These are phyloP conservation scores for Lophiostoma macrostomum DNA, from an alignment of 495 filamentous ascomycete genomes.

Conservation along the genomic window DNA sequence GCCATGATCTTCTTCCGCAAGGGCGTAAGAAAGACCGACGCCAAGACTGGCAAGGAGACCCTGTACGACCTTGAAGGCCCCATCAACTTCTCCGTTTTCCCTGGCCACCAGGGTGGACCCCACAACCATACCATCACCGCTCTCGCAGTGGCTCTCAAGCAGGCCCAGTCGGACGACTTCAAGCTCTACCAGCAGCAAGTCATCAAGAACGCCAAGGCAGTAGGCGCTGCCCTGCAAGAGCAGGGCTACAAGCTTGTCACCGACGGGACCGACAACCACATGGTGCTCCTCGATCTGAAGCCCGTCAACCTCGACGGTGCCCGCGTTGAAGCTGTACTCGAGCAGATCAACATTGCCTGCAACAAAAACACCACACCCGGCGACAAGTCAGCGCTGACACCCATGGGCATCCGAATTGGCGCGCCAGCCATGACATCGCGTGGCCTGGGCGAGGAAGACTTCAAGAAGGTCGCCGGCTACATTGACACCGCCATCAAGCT, in stretches of 20 bases:
- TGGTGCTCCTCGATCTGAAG: slow-evolving; percentile 93
- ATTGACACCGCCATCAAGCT: slow-evolving; percentile 70
- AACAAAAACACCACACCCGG: slow-evolving; percentile 99
- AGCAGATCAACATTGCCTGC: slow-evolving; percentile 89
- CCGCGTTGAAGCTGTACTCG: slow-evolving; percentile 89
- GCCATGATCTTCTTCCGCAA: slow-evolving; percentile 98
- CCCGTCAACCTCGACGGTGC: slow-evolving; percentile 85
- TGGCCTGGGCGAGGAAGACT: slow-evolving; percentile 90
- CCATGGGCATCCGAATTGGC: slow-evolving; percentile 86
- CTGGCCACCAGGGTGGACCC: slow-evolving; percentile 96
- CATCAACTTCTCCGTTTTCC: slow-evolving; percentile 96
- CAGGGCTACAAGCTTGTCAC: slow-evolving; percentile 88
- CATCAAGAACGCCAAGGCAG: slow-evolving; percentile 80
- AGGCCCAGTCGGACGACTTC: slow-evolving; percentile 88
- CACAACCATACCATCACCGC: slow-evolving; percentile 99
- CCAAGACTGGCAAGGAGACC: slow-evolving; percentile 78
- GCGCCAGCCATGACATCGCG: slow-evolving; percentile 94
- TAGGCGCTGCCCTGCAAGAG: slow-evolving; percentile 69
- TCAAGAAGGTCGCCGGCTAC: slow-evolving; percentile 83
- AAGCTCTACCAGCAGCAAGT: slow-evolving; percentile 83
- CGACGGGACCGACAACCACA: slow-evolving; percentile 94
- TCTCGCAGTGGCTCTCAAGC: slow-evolving; percentile 86
- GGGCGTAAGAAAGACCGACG: slow-evolving; percentile 77
- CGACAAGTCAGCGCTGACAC: slow-evolving; percentile 87
- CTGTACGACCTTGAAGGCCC: slow-evolving; percentile 90